A percentile compares a stretch with the other conserved stretches of the same genome.
Conservation (phyloP, 208 protist species). For the Trypanosoma brucei region DNA sequence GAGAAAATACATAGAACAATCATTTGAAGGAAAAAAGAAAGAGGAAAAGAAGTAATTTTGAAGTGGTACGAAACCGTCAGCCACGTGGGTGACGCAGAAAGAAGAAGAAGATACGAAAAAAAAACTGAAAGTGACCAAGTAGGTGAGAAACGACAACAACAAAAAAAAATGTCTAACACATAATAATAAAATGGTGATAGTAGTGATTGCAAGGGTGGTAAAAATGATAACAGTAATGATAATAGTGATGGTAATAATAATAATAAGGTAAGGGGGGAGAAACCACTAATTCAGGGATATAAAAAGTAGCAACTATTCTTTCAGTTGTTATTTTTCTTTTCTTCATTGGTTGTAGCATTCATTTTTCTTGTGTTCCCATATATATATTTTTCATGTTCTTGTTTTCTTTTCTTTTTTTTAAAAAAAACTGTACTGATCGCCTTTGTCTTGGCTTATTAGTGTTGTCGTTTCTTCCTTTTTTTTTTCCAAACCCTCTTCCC, state of each 20-base stretch:
- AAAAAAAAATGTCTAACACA: neutral
- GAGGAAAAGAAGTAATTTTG: slow-evolving; percentile 9
- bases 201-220: neutral
- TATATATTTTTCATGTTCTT: too few relatives aligned
- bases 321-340: too few relatives aligned
- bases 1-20: too few relatives aligned
- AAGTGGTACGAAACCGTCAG: neutral
- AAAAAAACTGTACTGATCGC: too few relatives aligned
- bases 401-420: too few relatives aligned
- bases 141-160: neutral
- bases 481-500: too few relatives aligned
- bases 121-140: too few relatives aligned
- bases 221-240: slow-evolving; percentile 2
- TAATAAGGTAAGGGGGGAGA: slow-evolving; percentile 7
- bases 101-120: neutral
- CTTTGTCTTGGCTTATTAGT: too few relatives aligned
- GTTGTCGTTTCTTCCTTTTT: too few relatives aligned
- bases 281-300: neutral
- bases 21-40: slow-evolving; percentile 5
- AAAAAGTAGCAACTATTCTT: too few relatives aligned
- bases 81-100: neutral
- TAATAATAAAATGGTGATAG: neutral
- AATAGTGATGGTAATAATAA: slow-evolving; percentile 10
- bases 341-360: too few relatives aligned
- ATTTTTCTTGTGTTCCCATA: too few relatives aligned